Conservation (phyloP, 164 flowering plant species). For the Vitis rotundifolia region DNA sequence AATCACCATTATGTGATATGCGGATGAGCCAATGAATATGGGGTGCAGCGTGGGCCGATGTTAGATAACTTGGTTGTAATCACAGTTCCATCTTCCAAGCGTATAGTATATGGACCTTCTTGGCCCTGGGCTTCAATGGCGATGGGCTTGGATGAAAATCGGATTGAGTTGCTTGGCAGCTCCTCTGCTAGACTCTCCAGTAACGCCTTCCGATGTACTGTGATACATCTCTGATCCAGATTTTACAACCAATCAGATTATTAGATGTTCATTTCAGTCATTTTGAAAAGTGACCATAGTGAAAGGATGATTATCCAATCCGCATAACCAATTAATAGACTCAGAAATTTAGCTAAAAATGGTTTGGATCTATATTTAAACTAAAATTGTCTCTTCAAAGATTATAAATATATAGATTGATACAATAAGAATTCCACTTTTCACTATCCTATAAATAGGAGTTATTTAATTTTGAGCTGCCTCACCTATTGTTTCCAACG, state of each 20-base stretch:
- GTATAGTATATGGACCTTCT: slow-evolving; percentile 17
- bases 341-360: neutral
- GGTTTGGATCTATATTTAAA: no score
- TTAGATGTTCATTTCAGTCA: neutral
- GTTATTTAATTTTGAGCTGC: no score
- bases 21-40: no score
- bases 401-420: no score
- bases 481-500: neutral
- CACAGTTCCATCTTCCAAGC: slow-evolving; percentile 30
- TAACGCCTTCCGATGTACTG: slow-evolving; percentile 31
- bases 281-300: neutral
- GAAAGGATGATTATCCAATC: no score
- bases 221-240: slow-evolving; percentile 7
- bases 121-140: slow-evolving; percentile 20
- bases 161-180: slow-evolving; percentile 29
- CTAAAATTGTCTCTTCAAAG: no score
- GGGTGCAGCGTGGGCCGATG: no score
- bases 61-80: slow-evolving; percentile 37
- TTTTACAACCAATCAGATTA: neutral
- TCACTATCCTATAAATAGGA: no score
- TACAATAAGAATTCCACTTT: no score
- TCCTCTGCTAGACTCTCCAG: slow-evolving; percentile 42
- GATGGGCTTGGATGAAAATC: slow-evolving; percentile 35
- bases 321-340: neutral
- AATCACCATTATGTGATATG: no score